Base-by-base conservation (phyloP, 768 basidiomycete species). In the Lentinula boryana region DNA sequence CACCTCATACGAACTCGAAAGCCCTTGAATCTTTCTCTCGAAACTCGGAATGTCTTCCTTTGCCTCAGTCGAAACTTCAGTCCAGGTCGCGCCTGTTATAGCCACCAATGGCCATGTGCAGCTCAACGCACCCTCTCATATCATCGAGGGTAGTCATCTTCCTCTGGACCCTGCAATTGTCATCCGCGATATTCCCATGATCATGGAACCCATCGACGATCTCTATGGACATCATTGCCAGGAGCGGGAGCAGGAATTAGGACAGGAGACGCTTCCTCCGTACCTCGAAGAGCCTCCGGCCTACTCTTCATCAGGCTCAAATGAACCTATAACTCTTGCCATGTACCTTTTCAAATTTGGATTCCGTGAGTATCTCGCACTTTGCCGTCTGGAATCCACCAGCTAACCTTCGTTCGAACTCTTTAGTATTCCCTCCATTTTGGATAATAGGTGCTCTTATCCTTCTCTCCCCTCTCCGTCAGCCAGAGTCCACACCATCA, bases 301-400 rank as follows among this genome's bases (percentile, higher is more conserved):
- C 4, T 60, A 60, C 23, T 16, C 49, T 32, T 38, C 50, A 9
- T 51, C 58, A 31, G 58, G 58, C n/a, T 52, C 50, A 9, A 52
- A 40, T 32, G 58, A 60, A 52, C 58, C 58, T 21, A 18, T 60
- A 9, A 60, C 57, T 18, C 57, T 58, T 31, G 57, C 57, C 4
- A 58, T 58, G 57, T 76, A 77, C 63, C 71, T 82, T 41, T 82
- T 82, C 73, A 78, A 75, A 62, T 78, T 75, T 32, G 81, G 81
- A 23, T 82, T 82, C 66, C 32, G 81, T 82, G 63, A 68, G 81
- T 75, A 40, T 62, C 41, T 6, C 13, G 6, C 18, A 18, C 8
- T 49, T 18, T 44, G 35, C 27, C 23, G 23, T 36, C 13, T 16
- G 58, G 56, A 32, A 35, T 9, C 18, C 56, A 36, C 53, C 13